Evolutionary conservation across 2,329 filamentous ascomycete species (phyloP), one percentile per base, ranked within the genome.

Genomic region (Stachybotrys chartarum): DNA sequence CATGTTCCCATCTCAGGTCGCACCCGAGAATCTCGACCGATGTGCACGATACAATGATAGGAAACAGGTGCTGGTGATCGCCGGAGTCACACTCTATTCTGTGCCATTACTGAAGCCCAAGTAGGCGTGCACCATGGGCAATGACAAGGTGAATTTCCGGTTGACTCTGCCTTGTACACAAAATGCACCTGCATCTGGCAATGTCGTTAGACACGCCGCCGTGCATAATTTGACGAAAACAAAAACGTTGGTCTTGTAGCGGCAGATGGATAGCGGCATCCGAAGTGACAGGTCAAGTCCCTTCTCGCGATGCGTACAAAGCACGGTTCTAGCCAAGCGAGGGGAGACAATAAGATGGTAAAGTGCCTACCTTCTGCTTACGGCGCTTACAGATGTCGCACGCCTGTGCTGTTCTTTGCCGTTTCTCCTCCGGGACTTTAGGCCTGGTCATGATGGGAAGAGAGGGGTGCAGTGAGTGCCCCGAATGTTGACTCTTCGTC

Each of bases 371-470:
- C 76, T 86, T 87, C 71, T 87, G 84, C 68, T 87, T 87, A 58
- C 84, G 78, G 57, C 78, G 76, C 70, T 85, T 86, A 72, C 84
- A 87, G 59, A 75, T 80, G 59, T 85, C 80, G 67, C 84, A 87
- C 46, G 84, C 84, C 61, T 83, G 79, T 30, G 81, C 80, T 53
- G 79, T 86, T 62, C 84, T 79, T 69, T 83, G 80, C 60, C 84
- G 78, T 68, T 84, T 81, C 59, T 85, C 81, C 61, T 78, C 75
- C 35, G 78, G 74, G 57, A 84, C 79, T 66, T 76, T 81, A 52
- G 75, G 75, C 62, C 80, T 75, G 61, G 78, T 78, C 82, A 82
- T 75, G 57, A 47, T 68, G 61, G 51, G 7, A 44, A 44, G 12
- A n/a, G 50, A 24, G 50, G 30, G 35, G 35, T 14, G 35, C 35